These are phyloP conservation scores for Colletotrichum graminicola DNA, from an alignment of 2,329 filamentous ascomycete species.

Conservation along the genomic window DNA sequence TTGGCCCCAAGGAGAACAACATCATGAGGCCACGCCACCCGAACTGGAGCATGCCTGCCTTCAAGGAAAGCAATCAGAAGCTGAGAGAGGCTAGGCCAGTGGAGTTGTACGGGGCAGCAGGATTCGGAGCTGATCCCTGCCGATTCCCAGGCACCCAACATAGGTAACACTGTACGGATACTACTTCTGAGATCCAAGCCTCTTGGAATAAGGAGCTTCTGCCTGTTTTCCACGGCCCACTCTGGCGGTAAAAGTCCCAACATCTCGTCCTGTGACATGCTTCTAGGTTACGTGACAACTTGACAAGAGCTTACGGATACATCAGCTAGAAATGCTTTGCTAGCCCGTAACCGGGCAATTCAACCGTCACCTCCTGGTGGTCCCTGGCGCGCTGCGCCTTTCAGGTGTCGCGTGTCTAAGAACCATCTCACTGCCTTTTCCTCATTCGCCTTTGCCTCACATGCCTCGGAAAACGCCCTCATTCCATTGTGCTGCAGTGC, in stretches of 20 bases:
- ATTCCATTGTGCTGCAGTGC: neutral
- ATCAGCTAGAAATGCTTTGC: neutral
- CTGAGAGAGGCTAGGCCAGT: neutral
- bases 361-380: neutral
- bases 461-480: neutral
- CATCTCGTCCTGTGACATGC: neutral
- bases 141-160: neutral
- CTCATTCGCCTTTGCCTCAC: neutral
- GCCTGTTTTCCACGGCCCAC: neutral
- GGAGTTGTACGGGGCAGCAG: neutral
- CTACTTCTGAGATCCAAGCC: neutral
- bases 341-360: neutral
- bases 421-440: neutral
- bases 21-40: constrained; percentile 1
- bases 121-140: neutral
- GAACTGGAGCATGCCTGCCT: constrained; percentile 9
- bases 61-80: neutral
- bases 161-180: no score
- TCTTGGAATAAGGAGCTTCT: neutral
- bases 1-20: constrained; percentile 3
- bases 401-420: neutral
- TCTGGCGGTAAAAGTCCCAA: neutral
- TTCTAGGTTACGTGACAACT: neutral
- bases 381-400: neutral
- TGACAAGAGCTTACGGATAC: neutral